Conservation (phyloP, 352 stramenopile species). For the Globisporangium polare region DNA sequence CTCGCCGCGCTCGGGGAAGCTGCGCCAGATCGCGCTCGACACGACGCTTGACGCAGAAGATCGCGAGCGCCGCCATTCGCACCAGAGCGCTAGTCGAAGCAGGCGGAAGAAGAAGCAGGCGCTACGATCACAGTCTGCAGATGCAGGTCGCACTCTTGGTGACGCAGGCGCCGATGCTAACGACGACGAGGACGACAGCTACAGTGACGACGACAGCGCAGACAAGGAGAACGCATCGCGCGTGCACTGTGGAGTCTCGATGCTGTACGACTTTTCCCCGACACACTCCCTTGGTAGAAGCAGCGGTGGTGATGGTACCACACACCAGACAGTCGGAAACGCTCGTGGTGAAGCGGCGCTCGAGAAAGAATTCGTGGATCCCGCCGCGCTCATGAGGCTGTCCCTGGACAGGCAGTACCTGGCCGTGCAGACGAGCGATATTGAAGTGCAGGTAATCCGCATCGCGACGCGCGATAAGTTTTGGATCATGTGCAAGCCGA, state of each 20-base stretch:
- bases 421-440: constrained; percentile 76
- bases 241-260: constrained; percentile 11
- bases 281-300: not conserved
- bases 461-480: constrained; percentile 39
- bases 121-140: not conserved
- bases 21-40: constrained; percentile 47
- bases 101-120: no score
- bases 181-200: not conserved
- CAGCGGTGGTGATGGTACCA: no score
- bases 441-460: constrained; percentile 73
- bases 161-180: not conserved
- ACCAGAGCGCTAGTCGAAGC: not conserved
- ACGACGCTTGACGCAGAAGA: constrained; percentile 15
- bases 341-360: not conserved
- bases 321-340: not conserved
- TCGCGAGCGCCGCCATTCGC: not conserved
- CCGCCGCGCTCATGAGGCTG: constrained; percentile 38
- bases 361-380: constrained; percentile 13
- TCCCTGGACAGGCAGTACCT: constrained; percentile 69
- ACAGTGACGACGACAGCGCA: constrained; percentile 12
- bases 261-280: constrained; percentile 44
- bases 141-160: not conserved
- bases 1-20: constrained; percentile 20
- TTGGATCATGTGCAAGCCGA: constrained; percentile 73
- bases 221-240: constrained; percentile 2